Conservation (phyloP, 345 rosid species). For the Pugionium cornutum region DNA sequence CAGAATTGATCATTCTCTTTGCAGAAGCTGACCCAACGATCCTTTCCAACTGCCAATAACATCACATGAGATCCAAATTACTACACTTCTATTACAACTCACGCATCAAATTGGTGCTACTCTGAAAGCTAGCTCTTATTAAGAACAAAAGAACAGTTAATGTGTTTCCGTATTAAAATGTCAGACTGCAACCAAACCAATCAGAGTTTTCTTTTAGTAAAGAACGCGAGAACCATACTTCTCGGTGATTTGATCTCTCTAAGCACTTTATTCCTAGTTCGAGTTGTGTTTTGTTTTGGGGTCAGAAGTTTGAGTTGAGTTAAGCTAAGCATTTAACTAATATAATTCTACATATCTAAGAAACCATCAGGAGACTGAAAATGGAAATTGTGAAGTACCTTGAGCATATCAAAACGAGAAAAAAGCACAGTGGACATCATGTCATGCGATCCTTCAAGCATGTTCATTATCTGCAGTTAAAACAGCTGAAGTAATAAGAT, state of each 20-base stretch:
- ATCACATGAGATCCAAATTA: not conserved
- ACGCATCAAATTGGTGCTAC: conserved; percentile 10
- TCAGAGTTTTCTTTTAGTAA: not conserved
- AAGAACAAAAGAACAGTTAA: not conserved
- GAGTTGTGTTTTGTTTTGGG: not conserved
- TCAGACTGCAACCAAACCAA: not conserved
- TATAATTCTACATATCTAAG: no score
- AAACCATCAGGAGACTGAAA: not conserved
- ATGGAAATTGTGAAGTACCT: conserved; percentile 50
- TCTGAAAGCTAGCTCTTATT: not conserved
- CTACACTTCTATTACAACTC: conserved; percentile 20
- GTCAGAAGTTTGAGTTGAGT: no score
- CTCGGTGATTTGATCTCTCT: not conserved
- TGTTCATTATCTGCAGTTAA: conserved; percentile 69
- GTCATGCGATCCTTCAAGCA: conserved; percentile 74
- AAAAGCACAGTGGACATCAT: conserved; percentile 78
- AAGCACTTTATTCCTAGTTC: not conserved
- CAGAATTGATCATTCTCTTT: conserved; percentile 68
- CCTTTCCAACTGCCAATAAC: conserved; percentile 65
- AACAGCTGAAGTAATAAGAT: conserved; percentile 14
- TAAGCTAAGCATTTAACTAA: no score
- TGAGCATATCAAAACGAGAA: conserved; percentile 64
- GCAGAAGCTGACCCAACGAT: conserved; percentile 69
- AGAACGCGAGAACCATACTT: not conserved
- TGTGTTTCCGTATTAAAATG: not conserved